These are phyloP conservation scores for Blepharisma stoltei DNA, from an alignment of 73 alveolate species.

Conservation along the genomic window DNA sequence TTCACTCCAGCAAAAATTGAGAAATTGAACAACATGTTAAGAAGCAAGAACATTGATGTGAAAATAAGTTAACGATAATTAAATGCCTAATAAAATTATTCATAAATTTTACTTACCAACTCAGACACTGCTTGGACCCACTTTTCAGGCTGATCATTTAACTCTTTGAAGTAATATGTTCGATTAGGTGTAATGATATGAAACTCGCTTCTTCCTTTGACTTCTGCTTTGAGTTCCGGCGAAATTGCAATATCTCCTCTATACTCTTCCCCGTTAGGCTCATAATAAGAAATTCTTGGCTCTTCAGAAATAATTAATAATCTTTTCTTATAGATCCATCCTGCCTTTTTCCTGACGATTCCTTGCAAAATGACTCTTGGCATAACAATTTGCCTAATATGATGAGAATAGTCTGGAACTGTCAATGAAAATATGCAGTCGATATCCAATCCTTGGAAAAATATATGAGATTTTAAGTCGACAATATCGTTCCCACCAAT, in stretches of 20 bases:
- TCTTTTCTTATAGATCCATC: slow-evolving; percentile 16
- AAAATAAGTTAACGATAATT: too few species aligned
- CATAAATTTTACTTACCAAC: slow-evolving; percentile 1
- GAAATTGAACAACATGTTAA: too few species aligned
- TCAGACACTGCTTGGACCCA: slow-evolving; percentile 29
- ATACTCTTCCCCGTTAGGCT: neutral
- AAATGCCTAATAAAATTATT: too few species aligned
- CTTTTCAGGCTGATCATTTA: slow-evolving; percentile 7
- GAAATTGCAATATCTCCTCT: slow-evolving; percentile 30
- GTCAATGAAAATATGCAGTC: neutral
- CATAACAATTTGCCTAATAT: neutral
- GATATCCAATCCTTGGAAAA: slow-evolving; percentile 31
- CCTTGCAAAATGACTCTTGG: slow-evolving; percentile 14
- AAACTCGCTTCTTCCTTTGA: neutral
- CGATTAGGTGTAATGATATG: slow-evolving; percentile 33
- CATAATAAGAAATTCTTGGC: slow-evolving; percentile 32
- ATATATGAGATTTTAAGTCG: slow-evolving; percentile 29
- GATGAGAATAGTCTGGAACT: slow-evolving; percentile 27
- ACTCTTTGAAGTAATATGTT: slow-evolving; percentile 18
- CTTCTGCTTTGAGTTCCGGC: slow-evolving; percentile 23
- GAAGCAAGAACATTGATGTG: too few species aligned
- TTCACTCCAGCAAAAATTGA: too few species aligned
- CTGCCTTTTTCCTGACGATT: slow-evolving; percentile 24
- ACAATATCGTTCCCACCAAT: slow-evolving; percentile 16
- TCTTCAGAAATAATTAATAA: slow-evolving; percentile 16